Percentiles rank a stretch among this genome's conserved stretches.
These are phyloP conservation scores for Penicillium sp. DNA, from an alignment of 2,329 filamentous ascomycete species.

Conservation along the genomic window DNA sequence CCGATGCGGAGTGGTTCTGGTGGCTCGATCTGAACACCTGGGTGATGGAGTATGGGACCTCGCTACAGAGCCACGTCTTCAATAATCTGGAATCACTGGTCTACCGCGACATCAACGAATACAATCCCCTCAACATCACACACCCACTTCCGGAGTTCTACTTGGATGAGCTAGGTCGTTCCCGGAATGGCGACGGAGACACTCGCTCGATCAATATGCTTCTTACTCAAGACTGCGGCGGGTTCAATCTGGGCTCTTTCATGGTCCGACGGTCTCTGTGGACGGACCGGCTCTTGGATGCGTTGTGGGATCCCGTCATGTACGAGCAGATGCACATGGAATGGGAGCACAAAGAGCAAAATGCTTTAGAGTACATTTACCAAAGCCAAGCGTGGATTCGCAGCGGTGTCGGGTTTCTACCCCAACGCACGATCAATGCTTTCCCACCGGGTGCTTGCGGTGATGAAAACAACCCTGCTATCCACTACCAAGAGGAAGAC, in stretches of 20 bases:
- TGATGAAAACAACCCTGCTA: conserved; percentile 58
- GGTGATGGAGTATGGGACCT: conserved; percentile 93
- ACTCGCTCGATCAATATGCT: conserved; percentile 80
- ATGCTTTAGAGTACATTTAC: conserved; percentile 91
- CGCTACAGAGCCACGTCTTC: conserved; percentile 88
- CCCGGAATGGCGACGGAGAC: conserved; percentile 73
- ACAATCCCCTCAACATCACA: conserved; percentile 90
- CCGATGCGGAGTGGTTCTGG: conserved; percentile 98
- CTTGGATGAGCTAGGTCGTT: conserved; percentile 73
- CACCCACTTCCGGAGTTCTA: conserved; percentile 75
- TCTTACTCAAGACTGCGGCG: conserved; percentile 88
- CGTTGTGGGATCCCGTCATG: conserved; percentile 97
- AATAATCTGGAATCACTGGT: conserved; percentile 70
- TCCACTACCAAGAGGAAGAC: conserved; percentile 84
- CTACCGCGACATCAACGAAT: conserved; percentile 94
- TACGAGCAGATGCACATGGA: conserved; percentile 99
- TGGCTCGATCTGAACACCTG: conserved; percentile 98
- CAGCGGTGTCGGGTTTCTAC: conserved; percentile 82
- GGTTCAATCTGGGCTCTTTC: conserved; percentile 96
- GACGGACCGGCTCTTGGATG: conserved; percentile 87
- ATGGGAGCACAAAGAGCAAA: conserved; percentile 99
- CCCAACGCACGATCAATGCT: conserved; percentile 89
- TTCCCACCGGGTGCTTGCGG: conserved; percentile 90
- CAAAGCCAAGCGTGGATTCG: conserved; percentile 89
- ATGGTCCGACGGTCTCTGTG: conserved; percentile 82